phyloP scores from a whole-genome alignment of 768 basidiomycete genomes.

The Tylopilus sp. region DNA sequence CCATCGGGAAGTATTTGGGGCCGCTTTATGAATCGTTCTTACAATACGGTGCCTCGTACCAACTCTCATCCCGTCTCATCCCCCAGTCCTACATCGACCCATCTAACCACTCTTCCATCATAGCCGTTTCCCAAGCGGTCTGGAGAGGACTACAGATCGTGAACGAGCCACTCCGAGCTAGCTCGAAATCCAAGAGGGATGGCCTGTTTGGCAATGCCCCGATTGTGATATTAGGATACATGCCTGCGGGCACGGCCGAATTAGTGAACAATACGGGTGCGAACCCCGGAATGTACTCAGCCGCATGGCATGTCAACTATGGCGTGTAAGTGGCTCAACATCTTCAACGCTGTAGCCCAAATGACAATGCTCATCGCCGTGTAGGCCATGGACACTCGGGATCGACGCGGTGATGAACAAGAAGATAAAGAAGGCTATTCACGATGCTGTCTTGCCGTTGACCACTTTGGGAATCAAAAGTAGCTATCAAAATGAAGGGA shows the following conservation, averaged over 20 bases:
- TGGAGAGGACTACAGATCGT: constrained; percentile 18
- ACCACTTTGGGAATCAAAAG: neutral
- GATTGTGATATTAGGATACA: neutral
- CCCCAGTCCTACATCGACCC: constrained; percentile 11
- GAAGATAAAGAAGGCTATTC: neutral
- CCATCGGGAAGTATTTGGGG: constrained; percentile 2
- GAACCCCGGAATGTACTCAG: neutral
- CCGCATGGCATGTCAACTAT: neutral
- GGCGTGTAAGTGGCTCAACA: neutral
- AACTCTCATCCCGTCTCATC: constrained; percentile 18
- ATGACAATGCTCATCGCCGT: neutral
- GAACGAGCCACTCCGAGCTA: constrained; percentile 7
- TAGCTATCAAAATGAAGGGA: neutral
- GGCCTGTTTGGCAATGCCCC: constrained; percentile 1
- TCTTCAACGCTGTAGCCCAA: no score
- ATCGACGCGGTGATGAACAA: neutral
- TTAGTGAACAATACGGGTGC: constrained; percentile 4
- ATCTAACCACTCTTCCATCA: constrained; percentile 5
- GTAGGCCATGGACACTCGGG: neutral
- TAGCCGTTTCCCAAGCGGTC: constrained; percentile 10
- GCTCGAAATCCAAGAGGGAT: neutral
- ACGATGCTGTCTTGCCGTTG: neutral
- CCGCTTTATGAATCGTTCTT: constrained; percentile 10
- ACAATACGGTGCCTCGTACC: constrained; percentile 13
- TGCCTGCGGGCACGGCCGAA: constrained; percentile 3